phyloP scores from a whole-genome alignment of 257 asterid species.

The Asclepias syriaca region DNA sequence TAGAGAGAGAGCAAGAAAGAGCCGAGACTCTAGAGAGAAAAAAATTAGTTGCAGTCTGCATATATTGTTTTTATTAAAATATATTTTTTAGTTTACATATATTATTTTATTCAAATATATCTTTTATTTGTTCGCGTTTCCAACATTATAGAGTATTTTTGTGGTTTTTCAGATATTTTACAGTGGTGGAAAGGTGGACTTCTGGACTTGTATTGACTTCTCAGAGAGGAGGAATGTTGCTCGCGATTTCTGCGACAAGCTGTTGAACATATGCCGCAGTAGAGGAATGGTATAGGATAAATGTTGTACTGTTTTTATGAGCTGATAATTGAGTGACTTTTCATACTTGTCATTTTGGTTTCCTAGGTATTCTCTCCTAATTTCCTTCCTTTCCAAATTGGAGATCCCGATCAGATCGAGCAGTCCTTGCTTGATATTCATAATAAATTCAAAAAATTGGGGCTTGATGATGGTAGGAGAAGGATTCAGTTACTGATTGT shows the following conservation, averaged over 20 bases:
- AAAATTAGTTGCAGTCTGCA: no score
- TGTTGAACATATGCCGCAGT: slow-evolving; percentile 52
- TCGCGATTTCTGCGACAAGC: slow-evolving; percentile 27
- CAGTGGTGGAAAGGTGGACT: slow-evolving; percentile 47
- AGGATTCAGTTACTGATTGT: slow-evolving; percentile 59
- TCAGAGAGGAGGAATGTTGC: slow-evolving; percentile 18
- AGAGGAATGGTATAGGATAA: slow-evolving; percentile 66
- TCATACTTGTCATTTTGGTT: slow-evolving; percentile 3
- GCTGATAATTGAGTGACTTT: neutral
- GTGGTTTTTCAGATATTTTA: slow-evolving; percentile 55
- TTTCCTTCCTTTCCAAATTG: slow-evolving; percentile 26
- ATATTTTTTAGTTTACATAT: no score
- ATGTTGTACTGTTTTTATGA: neutral
- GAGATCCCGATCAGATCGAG: slow-evolving; percentile 31
- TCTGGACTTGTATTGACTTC: slow-evolving; percentile 65
- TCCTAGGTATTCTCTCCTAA: slow-evolving; percentile 36
- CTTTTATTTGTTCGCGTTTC: no score
- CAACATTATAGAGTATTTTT: neutral
- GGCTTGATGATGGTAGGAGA: neutral
- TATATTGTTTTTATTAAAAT: no score
- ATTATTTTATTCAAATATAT: no score
- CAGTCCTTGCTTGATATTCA: slow-evolving; percentile 38
- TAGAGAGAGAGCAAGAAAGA: no score
- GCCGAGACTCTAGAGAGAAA: no score
- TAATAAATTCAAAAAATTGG: slow-evolving; percentile 10